Evolutionary conservation across 768 basidiomycete genomes (phyloP).

Genomic region (Cantharellus cinnabarinus): DNA sequence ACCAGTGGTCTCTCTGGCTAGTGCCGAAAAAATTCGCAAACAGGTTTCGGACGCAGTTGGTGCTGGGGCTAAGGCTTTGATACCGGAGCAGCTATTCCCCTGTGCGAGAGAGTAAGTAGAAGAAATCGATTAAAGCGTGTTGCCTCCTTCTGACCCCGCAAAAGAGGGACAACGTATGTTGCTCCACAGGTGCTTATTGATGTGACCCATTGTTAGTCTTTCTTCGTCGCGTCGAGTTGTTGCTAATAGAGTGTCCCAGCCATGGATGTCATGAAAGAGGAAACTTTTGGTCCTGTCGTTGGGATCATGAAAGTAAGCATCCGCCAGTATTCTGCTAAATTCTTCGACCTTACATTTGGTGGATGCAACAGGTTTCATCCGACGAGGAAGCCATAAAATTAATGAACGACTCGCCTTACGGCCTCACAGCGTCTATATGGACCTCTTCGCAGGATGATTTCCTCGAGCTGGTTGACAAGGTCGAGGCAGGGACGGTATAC

Average conservation of each 20-base stretch:
- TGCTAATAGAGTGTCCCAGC: conserved; percentile 20
- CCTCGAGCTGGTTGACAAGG: conserved; percentile 38
- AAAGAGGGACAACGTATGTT: conserved; percentile 65
- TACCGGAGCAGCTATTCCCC: conserved; percentile 47
- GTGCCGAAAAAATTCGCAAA: conserved; percentile 66
- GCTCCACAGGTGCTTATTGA: conserved; percentile 80
- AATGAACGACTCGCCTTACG: conserved; percentile 95
- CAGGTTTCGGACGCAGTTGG: conserved; percentile 78
- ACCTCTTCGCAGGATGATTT: conserved; percentile 56
- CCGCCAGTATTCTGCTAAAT: not conserved
- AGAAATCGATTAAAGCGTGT: too few relatives aligned
- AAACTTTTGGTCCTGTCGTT: conserved; percentile 84
- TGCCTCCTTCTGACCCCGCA: not conserved
- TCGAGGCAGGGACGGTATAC: conserved; percentile 86
- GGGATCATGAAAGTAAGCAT: conserved; percentile 30
- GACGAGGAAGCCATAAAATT: conserved; percentile 76
- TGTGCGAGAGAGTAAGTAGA: conserved; percentile 40
- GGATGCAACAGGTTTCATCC: conserved; percentile 34
- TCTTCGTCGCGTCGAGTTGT: not conserved
- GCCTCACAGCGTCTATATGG: conserved; percentile 90
- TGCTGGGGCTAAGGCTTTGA: conserved; percentile 58
- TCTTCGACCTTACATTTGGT: not conserved
- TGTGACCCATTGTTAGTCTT: conserved; percentile 62
- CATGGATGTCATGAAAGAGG: conserved; percentile 90
- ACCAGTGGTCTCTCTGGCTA: conserved; percentile 78